Base-by-base conservation (phyloP, 305 asterid species). In the Vinca major region DNA sequence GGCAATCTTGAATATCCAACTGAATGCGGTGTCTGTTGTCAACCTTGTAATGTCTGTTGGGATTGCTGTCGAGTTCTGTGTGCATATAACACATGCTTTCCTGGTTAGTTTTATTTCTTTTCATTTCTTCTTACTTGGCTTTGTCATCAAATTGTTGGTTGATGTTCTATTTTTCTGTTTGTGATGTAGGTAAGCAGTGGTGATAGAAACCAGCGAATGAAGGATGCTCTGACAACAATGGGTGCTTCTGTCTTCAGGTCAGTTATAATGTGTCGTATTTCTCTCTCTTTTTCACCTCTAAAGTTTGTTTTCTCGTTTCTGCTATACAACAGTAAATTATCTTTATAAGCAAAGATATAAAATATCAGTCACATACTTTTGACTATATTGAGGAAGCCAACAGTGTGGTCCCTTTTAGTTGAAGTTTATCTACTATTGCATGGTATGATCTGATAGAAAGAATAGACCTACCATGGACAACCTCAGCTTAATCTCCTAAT, bases 11-110 rank as follows among this genome's bases (percentile, higher is more conserved):
- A 74, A 85, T 73, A 89, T 93, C 81, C 99, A 93, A 79, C 83
- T 93, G 78, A 93, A 93, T 64, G 99, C 97, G 4, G 74, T 93
- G 33, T 93, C 99, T 14, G 97, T 93, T 48, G 99, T 93, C 74
- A 93, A 93, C 84, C 99, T 93, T 66, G 90, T 93, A 64, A 93
- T 93, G 97, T 83, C 99, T 1, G 96, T 93, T 72, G 99, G 99
- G 55, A 93, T 93, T 75, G 97, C 91, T 14, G 97, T 93, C n/a
- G 99, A 93, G 81, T 90, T 93, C 81, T 89, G 96, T 43, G 99
- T 93, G 82, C 99, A 93, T 74, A 86, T 93, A 64, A 90, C 97
- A 0, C 99, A 93, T 78, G 96, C 97, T 67, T 93, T 93, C 91
- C 76, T 93, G 99, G 99, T 93, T 33, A 78, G 97, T 75, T 54